Base-by-base conservation (phyloP, 2,329 filamentous ascomycete species). In the Fusarium algeriense region DNA sequence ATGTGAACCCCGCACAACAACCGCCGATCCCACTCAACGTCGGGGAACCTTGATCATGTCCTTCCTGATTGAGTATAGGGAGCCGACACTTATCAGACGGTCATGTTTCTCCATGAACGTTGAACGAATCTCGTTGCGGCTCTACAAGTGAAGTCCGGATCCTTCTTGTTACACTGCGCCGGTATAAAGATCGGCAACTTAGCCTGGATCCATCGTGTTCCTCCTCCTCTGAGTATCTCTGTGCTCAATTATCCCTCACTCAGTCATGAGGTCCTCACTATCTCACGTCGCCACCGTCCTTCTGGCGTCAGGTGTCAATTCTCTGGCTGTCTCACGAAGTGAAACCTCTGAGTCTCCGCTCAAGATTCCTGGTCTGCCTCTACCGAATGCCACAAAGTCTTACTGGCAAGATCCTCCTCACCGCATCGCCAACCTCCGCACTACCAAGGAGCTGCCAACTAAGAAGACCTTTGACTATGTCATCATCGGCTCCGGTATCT, bases 381-480 rank as follows among this genome's bases (percentile, higher is more conserved):
- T 69, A 2, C 65, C 66, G 1, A 69, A 69, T 28, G 65, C 60
- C 26, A 69, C 66, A 28, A 69, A 69, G 17, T 41, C 66, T 3
- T 69, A 69, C 48, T 69, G 66, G 66, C 66, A 69, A 2, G 65
- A 69, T 7, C 65, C 66, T 40, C 66, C 66, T 44, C 66, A 69
- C n/a, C 60, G 65, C 14, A 69, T 69, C 26, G 66, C 66, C 30
- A 65, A 69, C 19, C 60, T 60, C 37, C 66, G 66, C 26, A 69
- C 14, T 2, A 69, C 66, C 0, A 65, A 69, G 35, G 53, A 69
- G 1, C 13, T 69, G 7, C 65, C 66, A 1, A 69, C 48, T 7
- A 40, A 44, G 0, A 32, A 69, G n/a, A 46, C 50, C 6, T 69
- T 69, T 14, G 66, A 69, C 32, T 69, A 69, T 69, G 49, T 69